Base-by-base conservation (phyloP, 2,329 filamentous ascomycete genomes). In the Sporothrix protearum region DNA sequence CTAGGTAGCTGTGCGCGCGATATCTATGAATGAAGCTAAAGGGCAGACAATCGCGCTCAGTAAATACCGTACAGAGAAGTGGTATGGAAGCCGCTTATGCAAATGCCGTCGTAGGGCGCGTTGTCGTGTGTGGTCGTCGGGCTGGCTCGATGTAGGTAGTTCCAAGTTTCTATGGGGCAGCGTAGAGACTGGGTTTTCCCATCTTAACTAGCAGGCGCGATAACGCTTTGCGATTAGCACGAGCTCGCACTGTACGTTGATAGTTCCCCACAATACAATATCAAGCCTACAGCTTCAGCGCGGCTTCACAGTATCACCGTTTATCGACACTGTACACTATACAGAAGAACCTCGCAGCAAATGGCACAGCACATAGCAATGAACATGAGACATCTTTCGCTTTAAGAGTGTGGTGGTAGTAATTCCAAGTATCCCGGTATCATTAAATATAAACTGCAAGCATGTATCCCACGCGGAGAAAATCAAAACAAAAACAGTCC, bases 211-310 rank as follows among this genome's bases (percentile, higher is more conserved):
- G 42, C 55, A 36, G 45, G 53, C 55, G 68, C 28, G 57, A 61
- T 70, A 64, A 64, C 22, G 59, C 28, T 69, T 49, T 70, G 47
- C 22, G 68, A 53, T 51, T 70, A 64, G 68, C 14, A 22, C 42
- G 9, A 16, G 25, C 22, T 14, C 33, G 36, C 33, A 71, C 69
- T 55, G 69, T 71, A 36, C 19, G 69, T 53, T 42, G 5, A 10
- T 19, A 45, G 14, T n/a, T n/a, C n/a, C n/a, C n/a, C 12, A 45
- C 3, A 16, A 19, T 14, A 16, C 42, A 45, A 16, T 39, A 47
- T 47, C 0, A 4, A 19, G 14, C 14, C 42, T 47, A 47, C 14
- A 47, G 39, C 19, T 4, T 1, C 5, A 12, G 25, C 16, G 22
- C 5, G 4, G 30, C 33, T 39, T 39, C 19, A 61, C 55, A 57